These are phyloP conservation scores for Wickerhamomyces sp. DNA, from an alignment of 1,139 yeast genomes.

Conservation along the genomic window DNA sequence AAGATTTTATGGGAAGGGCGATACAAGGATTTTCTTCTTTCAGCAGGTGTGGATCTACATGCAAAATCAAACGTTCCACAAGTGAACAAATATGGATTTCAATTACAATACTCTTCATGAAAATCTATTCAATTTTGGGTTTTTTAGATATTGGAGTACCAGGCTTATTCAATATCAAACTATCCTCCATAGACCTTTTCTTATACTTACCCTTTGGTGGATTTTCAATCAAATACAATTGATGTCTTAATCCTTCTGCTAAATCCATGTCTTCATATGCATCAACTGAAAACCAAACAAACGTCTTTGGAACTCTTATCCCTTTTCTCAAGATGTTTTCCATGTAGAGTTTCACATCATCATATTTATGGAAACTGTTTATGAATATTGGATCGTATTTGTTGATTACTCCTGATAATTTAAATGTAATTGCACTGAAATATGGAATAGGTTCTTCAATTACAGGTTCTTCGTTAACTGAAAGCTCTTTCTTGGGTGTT, in stretches of 20 bases:
- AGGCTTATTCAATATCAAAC: constrained; percentile 2
- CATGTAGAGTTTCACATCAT: constrained; percentile 59
- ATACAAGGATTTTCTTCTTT: constrained; percentile 70
- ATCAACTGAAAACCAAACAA: constrained; percentile 83
- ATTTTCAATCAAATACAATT: constrained; percentile 31
- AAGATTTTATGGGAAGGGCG: constrained; percentile 86
- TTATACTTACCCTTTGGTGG: constrained; percentile 33
- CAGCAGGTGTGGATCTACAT: constrained; percentile 59
- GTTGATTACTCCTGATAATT: constrained; percentile 56
- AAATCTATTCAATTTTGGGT: not conserved
- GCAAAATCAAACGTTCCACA: constrained; percentile 14
- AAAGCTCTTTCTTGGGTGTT: constrained; percentile 20
- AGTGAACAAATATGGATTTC: constrained; percentile 17
- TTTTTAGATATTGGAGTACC: not conserved
- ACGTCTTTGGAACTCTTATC: constrained; percentile 51
- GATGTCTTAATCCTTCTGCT: constrained; percentile 32
- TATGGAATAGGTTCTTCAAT: constrained; percentile 34
- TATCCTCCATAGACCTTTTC: constrained; percentile 21
- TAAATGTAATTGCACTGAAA: constrained; percentile 63
- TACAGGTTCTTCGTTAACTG: constrained; percentile 16
- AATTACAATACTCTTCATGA: constrained; percentile 20
- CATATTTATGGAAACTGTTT: constrained; percentile 59
- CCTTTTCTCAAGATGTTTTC: constrained; percentile 55
- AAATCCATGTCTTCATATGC: constrained; percentile 61
- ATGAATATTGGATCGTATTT: constrained; percentile 64